Percentiles rank a stretch among this genome's conserved stretches.
Evolutionary conservation across 2,329 filamentous ascomycete genomes (phyloP).

Genomic region (Colletotrichum salicis): DNA sequence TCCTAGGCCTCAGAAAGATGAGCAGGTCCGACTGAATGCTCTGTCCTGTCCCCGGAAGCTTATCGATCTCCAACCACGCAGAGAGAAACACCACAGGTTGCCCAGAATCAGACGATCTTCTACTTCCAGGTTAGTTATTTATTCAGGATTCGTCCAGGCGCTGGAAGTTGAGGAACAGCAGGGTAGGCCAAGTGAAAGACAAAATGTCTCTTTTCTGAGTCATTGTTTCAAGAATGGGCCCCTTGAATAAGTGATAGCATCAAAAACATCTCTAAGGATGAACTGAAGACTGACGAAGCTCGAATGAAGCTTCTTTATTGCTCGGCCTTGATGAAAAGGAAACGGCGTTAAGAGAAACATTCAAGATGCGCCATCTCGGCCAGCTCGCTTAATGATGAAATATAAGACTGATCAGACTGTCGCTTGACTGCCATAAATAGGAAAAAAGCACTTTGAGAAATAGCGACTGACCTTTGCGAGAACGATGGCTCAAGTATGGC

Average conservation of each 20-base stretch:
- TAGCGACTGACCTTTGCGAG: slow-evolving; percentile 5
- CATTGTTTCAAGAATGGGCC: neutral
- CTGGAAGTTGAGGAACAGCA: neutral
- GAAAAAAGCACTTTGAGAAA: neutral
- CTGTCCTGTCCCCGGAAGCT: neutral
- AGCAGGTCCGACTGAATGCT: neutral
- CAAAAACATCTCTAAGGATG: neutral
- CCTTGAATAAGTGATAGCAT: neutral
- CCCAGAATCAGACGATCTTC: neutral
- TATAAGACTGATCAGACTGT: neutral
- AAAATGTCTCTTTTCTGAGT: neutral
- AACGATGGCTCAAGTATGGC: neutral
- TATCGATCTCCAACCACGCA: neutral
- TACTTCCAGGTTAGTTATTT: neutral
- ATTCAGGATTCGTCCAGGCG: neutral
- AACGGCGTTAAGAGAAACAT: neutral
- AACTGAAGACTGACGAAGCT: neutral
- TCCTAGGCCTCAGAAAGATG: neutral
- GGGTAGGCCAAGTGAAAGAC: neutral
- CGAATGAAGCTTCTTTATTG: neutral
- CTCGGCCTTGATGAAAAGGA: neutral
- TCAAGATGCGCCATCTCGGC: neutral
- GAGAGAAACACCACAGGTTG: neutral
- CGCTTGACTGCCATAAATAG: neutral
- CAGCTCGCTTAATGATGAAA: neutral